phyloP scores from a whole-genome alignment of 176 grass and related monocot species.

The Rhipidocladum racemiflorum region DNA sequence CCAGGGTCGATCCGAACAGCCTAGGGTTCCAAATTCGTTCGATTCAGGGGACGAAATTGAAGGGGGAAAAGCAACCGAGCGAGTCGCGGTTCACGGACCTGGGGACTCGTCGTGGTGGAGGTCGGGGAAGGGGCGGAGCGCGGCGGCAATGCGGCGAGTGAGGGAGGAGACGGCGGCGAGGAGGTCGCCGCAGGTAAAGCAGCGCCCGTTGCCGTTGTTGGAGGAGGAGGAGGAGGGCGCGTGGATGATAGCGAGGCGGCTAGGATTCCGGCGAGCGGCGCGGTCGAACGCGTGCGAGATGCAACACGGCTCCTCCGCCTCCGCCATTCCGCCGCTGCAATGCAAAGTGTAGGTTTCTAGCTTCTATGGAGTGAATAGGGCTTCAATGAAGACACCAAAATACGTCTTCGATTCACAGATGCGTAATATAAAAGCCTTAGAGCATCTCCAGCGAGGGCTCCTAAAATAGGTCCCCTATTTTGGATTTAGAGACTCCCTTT shows the following conservation, averaged over 20 bases:
- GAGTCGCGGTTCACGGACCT: background rate
- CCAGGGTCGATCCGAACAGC: background rate
- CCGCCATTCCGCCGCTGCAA: constrained; percentile 5
- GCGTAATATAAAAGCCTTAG: too few relatives aligned
- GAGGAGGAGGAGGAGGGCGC: background rate
- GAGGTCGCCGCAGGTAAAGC: constrained; percentile 52
- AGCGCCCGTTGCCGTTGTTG: constrained; percentile 13
- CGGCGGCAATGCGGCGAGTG: constrained; percentile 40
- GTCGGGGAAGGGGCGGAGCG: background rate
- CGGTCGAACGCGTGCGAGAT: constrained; percentile 73
- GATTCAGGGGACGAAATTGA: background rate
- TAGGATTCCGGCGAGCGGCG: constrained; percentile 27
- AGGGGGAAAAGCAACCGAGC: background rate
- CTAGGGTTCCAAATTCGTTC: constrained; percentile 14
- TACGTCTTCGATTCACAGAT: background rate
- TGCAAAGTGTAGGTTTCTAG: background rate
- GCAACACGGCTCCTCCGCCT: constrained; percentile 39
- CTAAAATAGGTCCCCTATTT: too few relatives aligned
- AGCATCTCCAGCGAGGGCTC: too few relatives aligned
- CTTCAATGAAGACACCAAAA: background rate
- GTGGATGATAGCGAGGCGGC: constrained; percentile 36
- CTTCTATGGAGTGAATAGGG: background rate
- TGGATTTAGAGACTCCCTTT: too few relatives aligned
- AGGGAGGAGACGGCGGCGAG: constrained; percentile 42
- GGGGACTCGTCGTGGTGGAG: background rate